A percentile compares a stretch with the other conserved stretches of the same genome.
These are phyloP conservation scores for Exophiala alcalophila DNA, from an alignment of 2,329 filamentous ascomycete genomes.

Conservation along the genomic window DNA sequence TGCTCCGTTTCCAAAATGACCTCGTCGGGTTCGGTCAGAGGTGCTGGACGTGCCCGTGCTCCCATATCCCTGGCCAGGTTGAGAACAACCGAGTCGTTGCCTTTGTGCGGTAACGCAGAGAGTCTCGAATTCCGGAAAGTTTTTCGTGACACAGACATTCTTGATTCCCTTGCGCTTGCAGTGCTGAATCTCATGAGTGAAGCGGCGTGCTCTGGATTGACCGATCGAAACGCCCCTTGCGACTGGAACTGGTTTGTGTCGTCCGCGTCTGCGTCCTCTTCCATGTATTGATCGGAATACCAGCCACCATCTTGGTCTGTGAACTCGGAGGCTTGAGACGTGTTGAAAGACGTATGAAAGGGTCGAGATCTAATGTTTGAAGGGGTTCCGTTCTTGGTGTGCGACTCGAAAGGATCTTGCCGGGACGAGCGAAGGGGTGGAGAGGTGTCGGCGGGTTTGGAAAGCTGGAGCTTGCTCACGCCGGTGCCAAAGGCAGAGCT, in stretches of 20 bases:
- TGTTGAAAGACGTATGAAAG: slow-evolving; percentile 17
- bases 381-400: slow-evolving; percentile 32
- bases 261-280: slow-evolving; percentile 41
- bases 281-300: slow-evolving; percentile 26
- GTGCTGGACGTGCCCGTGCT: slow-evolving; percentile 54
- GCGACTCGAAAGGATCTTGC: slow-evolving; percentile 32
- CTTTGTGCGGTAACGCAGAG: slow-evolving; percentile 35
- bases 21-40: slow-evolving; percentile 65
- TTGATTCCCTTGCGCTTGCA: slow-evolving; percentile 42
- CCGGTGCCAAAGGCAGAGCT: slow-evolving; percentile 47
- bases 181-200: slow-evolving; percentile 41
- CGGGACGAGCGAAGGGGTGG: slow-evolving; percentile 37
- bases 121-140: slow-evolving; percentile 20
- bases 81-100: slow-evolving; percentile 62
- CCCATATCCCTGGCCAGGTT: slow-evolving; percentile 69
- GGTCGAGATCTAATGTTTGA: slow-evolving; percentile 9
- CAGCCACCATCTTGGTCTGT: slow-evolving; percentile 14
- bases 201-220: slow-evolving; percentile 13
- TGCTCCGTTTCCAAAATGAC: slow-evolving; percentile 74
- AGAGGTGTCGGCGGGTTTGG: slow-evolving; percentile 40
- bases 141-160: slow-evolving; percentile 21
- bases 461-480: slow-evolving; percentile 40
- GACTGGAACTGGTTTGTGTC: slow-evolving; percentile 30
- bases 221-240: slow-evolving; percentile 10
- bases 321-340: slow-evolving; percentile 12